Evolutionary conservation across 805 yeast genomes (phyloP), one percentile per base, ranked within the genome.

Genomic region (Candida germanica): DNA sequence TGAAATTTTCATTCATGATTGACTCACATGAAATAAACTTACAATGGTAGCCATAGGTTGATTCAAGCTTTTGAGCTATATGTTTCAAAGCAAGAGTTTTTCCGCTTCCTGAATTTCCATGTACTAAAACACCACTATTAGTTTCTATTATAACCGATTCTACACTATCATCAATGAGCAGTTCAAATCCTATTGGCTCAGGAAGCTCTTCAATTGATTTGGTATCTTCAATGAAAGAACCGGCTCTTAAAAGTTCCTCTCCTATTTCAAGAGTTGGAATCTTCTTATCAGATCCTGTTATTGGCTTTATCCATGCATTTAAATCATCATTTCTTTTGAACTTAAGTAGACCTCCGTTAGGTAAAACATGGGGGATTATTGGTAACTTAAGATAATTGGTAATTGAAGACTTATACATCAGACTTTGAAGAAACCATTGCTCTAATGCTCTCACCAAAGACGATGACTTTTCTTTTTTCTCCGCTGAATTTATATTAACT

Each of bases 41-140:
- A 20, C 79, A 54, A 34, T 54, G 58, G 49, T 69, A 71, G 9
- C 80, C 74, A 24, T 67, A 55, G 2, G 61, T 52, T 1, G 54
- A 34, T 6, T 51, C 40, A 5, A 84, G 50, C 7, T 49, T 47
- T 1, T 59, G 39, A 0, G 68, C 48, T 0, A 83, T 52, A 17
- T 69, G 61, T 3, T 66, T 56, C 11, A 79, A 50, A 2, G 83
- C 42, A 2, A 77, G 58, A 0, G 93, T 65, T 54, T 91, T 91
- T 0, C 98, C 98, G 42, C 87, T 74, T 0, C 96, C 97, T 1
- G 85, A 65, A 15, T 79, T 60, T 0, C 97, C 98, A 46, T 78
- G 72, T 0, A 89, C 50, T 36, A 87, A 59, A 0, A 79, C 63
- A 2, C 91, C 86, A 6, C 70, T 54, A 33, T 67, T 69, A 5